phyloP scores from a whole-genome alignment of 1,284 basidiomycete species.

The Athelia psychrophila region DNA sequence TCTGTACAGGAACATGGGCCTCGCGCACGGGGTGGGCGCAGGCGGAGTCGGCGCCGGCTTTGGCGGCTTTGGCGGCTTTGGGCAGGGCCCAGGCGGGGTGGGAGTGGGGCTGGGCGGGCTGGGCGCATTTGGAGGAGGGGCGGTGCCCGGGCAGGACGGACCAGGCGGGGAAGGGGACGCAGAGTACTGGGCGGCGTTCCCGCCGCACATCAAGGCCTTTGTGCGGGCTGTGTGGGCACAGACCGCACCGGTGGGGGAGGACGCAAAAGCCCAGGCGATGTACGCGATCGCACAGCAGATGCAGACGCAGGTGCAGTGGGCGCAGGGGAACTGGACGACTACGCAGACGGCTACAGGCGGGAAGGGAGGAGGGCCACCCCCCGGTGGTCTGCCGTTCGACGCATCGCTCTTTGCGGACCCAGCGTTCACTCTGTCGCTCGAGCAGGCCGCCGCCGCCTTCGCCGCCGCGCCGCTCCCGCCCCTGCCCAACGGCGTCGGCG shows the following conservation, averaged over 20 bases:
- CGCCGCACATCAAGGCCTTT: constrained; percentile 51
- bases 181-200: constrained; percentile 51
- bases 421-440: constrained; percentile 48
- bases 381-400: constrained; percentile 44
- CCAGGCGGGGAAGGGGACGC: constrained; percentile 36
- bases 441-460: constrained; percentile 44
- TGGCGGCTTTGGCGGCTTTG: too few species aligned
- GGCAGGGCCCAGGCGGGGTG: background rate
- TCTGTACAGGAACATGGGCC: constrained; percentile 53
- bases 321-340: constrained; percentile 28
- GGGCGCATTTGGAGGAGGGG: background rate
- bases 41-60: too few species aligned
- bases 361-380: constrained; percentile 23
- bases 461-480: constrained; percentile 29
- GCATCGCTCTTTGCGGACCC: constrained; percentile 53
- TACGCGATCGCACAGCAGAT: constrained; percentile 69
- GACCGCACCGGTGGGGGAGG: constrained; percentile 26
- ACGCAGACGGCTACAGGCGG: constrained; percentile 15
- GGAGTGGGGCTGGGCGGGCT: background rate
- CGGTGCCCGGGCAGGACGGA: constrained; percentile 17
- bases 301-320: constrained; percentile 46
- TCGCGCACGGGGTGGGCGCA: constrained; percentile 18
- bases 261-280: constrained; percentile 52
- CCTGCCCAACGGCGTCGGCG: constrained; percentile 3
- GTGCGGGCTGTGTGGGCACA: constrained; percentile 28